phyloP scores from a whole-genome alignment of 106 monocot species.

The Dioscorea alata region DNA sequence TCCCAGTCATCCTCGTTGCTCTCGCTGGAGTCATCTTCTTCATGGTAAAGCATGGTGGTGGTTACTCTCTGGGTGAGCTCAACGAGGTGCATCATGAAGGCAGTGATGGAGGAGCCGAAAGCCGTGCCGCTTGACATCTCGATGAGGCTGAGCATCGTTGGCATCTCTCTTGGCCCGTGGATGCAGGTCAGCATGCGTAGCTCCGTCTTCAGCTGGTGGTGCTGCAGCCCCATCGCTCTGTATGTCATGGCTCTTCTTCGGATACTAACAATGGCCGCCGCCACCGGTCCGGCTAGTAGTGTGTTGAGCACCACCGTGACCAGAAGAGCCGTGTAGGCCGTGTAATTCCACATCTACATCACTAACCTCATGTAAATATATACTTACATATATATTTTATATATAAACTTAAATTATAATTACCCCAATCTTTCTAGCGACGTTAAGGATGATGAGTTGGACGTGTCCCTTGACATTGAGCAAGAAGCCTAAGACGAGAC shows the following conservation, averaged over 20 bases:
- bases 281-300: slow-evolving; percentile 42
- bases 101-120: slow-evolving; percentile 10
- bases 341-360: slow-evolving; percentile 26
- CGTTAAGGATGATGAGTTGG: slow-evolving; percentile 37
- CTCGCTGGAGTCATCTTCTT: slow-evolving; percentile 15
- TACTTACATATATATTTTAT: too few species aligned
- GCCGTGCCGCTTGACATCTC: slow-evolving; percentile 26
- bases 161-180: slow-evolving; percentile 34
- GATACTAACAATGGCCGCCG: slow-evolving; percentile 23
- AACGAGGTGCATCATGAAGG: slow-evolving; percentile 49
- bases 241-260: slow-evolving; percentile 21
- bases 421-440: slow-evolving; percentile 14
- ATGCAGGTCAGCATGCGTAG: slow-evolving; percentile 56
- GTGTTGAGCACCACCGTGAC: slow-evolving; percentile 43
- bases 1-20: slow-evolving; percentile 1
- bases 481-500: slow-evolving; percentile 43
- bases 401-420: too few species aligned
- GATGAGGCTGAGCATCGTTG: slow-evolving; percentile 38
- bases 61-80: slow-evolving; percentile 35
- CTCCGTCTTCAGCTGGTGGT: slow-evolving; percentile 26
- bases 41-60: slow-evolving; percentile 32
- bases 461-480: slow-evolving; percentile 71
- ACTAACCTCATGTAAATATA: too few species aligned
- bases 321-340: slow-evolving; percentile 21
- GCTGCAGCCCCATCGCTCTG: slow-evolving; percentile 27